Evolutionary conservation across 2,329 filamentous ascomycete species (phyloP).

Genomic region (Pyrenophora teres): DNA sequence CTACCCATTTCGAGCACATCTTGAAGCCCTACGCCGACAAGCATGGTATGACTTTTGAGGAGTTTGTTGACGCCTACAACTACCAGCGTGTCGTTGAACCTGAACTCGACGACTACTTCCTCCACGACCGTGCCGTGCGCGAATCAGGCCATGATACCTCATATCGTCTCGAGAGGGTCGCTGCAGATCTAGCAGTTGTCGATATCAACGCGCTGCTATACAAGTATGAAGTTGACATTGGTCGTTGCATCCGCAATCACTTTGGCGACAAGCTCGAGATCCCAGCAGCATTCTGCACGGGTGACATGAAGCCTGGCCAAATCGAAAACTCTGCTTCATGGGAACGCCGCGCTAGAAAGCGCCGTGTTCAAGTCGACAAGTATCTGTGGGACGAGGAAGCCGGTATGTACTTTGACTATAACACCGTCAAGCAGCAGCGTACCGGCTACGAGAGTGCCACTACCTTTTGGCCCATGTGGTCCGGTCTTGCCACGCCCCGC

Average conservation of each 20-base stretch:
- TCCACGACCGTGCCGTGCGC: slow-evolving; percentile 92
- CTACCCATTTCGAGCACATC: slow-evolving; percentile 82
- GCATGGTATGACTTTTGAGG: slow-evolving; percentile 76
- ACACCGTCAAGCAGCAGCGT: slow-evolving; percentile 80
- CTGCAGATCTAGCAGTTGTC: slow-evolving; percentile 84
- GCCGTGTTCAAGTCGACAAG: slow-evolving; percentile 86
- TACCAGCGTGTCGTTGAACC: slow-evolving; percentile 73
- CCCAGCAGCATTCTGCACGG: slow-evolving; percentile 78
- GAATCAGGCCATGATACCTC: slow-evolving; percentile 97
- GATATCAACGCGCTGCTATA: slow-evolving; percentile 94
- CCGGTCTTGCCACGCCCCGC: slow-evolving; percentile 80
- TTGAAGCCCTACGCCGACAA: slow-evolving; percentile 83
- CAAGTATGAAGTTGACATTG: slow-evolving; percentile 96
- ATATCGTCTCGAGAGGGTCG: slow-evolving; percentile 84
- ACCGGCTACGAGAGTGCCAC: slow-evolving; percentile 88
- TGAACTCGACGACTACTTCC: slow-evolving; percentile 90
- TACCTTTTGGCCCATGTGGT: slow-evolving; percentile 98
- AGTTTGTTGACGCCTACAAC: slow-evolving; percentile 92
- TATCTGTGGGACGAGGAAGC: slow-evolving; percentile 90
- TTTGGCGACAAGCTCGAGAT: slow-evolving; percentile 85
- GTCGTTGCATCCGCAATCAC: slow-evolving; percentile 78
- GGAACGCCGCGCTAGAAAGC: slow-evolving; percentile 84
- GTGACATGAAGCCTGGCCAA: slow-evolving; percentile 66
- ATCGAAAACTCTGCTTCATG: slow-evolving; percentile 83
- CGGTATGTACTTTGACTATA: slow-evolving; percentile 98